phyloP scores from a whole-genome alignment of 202 grass and related monocot species.

The Elaeis oleifera region DNA sequence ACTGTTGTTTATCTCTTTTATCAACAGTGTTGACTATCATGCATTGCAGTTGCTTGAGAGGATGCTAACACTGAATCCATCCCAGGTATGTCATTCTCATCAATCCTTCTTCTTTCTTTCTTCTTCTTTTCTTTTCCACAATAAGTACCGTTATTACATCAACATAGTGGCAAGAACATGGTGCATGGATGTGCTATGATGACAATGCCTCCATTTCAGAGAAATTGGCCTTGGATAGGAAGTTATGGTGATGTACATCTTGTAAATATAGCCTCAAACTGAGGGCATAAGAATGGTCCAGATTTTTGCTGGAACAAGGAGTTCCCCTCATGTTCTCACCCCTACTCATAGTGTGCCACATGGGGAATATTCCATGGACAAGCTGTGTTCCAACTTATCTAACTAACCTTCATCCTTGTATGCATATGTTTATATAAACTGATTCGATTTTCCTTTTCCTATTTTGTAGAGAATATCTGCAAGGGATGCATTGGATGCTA shows the following conservation, averaged over 20 bases:
- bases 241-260: no score
- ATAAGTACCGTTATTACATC: not conserved
- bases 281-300: no score
- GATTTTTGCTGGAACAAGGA: no score
- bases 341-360: no score
- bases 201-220: not conserved
- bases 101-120: not conserved
- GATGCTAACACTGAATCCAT: constrained; percentile 46
- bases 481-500: no score
- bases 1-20: not conserved
- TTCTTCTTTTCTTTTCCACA: no score
- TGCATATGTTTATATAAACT: not conserved
- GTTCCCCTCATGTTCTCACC: no score
- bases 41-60: constrained; percentile 42
- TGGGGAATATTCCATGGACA: no score
- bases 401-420: no score
- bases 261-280: no score
- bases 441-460: constrained; percentile 2
- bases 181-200: not conserved
- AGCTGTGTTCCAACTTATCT: no score
- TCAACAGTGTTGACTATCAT: constrained; percentile 31
- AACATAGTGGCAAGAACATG: not conserved
- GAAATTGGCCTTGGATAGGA: no score
- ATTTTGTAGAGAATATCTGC: constrained; percentile 47
- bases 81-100: not conserved